Evolutionary conservation across 2,329 filamentous ascomycete genomes (phyloP), one percentile per base, ranked within the genome.

Genomic region (Monosporascus cannonballus): DNA sequence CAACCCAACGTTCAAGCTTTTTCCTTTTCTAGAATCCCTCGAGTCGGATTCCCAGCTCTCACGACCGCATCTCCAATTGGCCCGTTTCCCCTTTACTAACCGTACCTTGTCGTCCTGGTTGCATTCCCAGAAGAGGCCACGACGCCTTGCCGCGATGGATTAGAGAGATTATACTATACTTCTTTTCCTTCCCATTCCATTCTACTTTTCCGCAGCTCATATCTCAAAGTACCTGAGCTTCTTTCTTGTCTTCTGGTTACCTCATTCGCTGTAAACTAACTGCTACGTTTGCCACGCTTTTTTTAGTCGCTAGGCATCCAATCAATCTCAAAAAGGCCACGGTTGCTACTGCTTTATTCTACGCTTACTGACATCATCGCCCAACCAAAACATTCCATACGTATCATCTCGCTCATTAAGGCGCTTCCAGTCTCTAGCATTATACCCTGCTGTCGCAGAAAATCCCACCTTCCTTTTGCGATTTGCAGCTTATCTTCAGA

Each of bases 291-390:
- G 55, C 58, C 56, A 57, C 58, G 2, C 49, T 51, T 3, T 41
- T 51, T 3, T 41, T 44, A 50, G 49, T 37, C 56, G 30, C 56
- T 44, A 50, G 50, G 39, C 56, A 30, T 55, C 49, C 49, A 45
- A 17, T 51, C 49, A 45, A 17, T 51, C 48, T 24, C 44, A 54
- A 60, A 52, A 52, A 63, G 60, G 59, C 61, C 61, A 63, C 61
- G 54, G 60, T 62, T 58, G 54, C 60, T 59, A 52, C 55, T 57
- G 14, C 45, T 48, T 46, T 51, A 27, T 54, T 51, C 18, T 50
- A 42, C 36, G 36, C 17, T 50, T 49, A 51, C 51, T 55, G 34
- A 22, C 20, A 18, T 42, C 39, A 42, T 22, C 20, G 39, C n/a
- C 18, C n/a, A 22, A n/a, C 20, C 7, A 42, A 42, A 18, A 39